These are phyloP conservation scores for Acanthamoeba divionensis DNA, from an alignment of 208 protist species.

Conservation along the genomic window DNA sequence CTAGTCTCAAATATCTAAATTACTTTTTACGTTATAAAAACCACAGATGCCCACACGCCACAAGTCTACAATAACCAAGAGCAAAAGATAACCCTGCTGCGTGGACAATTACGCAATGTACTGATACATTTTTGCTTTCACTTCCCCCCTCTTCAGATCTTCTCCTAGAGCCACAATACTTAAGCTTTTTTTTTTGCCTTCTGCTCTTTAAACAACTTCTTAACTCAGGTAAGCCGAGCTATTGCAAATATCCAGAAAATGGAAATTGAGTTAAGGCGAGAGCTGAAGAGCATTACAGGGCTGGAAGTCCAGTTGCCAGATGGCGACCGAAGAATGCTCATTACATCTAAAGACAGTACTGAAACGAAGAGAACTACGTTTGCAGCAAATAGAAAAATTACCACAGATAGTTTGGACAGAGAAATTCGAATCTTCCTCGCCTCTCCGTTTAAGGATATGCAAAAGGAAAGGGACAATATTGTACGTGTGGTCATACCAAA, in stretches of 20 bases:
- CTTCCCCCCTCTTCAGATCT: neutral
- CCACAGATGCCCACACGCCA: neutral
- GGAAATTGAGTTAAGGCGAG: conserved; percentile 31
- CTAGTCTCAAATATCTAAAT: neutral
- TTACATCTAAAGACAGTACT: neutral
- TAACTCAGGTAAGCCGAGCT: conserved; percentile 62
- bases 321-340: neutral
- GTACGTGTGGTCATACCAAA: conserved; percentile 68
- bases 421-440: conserved; percentile 72
- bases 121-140: neutral
- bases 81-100: neutral
- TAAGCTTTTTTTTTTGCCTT: neutral
- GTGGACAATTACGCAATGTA: neutral
- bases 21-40: neutral
- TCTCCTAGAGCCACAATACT: neutral
- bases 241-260: conserved; percentile 63
- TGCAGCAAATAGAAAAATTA: neutral
- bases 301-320: too few species aligned
- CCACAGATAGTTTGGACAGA: conserved; percentile 2
- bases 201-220: conserved; percentile 4
- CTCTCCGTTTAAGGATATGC: conserved; percentile 73
- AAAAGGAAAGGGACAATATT: conserved; percentile 64
- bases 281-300: conserved; percentile 19
- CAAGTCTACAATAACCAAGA: neutral
- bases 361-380: too few species aligned